Evolutionary conservation across 2,329 filamentous ascomycete species (phyloP), one percentile per base, ranked within the genome.

Genomic region (Penicillium vulpinum): DNA sequence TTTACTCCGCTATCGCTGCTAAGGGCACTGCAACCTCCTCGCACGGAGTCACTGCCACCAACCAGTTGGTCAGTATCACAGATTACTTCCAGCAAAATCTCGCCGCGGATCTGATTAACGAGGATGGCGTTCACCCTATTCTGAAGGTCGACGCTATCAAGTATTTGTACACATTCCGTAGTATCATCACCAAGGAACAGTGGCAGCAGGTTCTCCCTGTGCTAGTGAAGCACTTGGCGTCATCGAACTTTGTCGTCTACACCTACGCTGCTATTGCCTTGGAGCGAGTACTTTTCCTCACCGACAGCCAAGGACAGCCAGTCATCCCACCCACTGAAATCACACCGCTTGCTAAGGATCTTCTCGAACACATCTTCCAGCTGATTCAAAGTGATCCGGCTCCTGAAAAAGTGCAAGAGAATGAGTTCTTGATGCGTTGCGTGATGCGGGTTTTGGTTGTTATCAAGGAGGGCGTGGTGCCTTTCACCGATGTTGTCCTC

Each of bases 61-160:
- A 97, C 75, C 81, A 85, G n/a, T 78, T 89, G 38, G 88, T 97
- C 64, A 88, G 96, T 67, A 89, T 99, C 26, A 88, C 97, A 24
- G 89, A 96, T 46, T 99, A 97, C 77, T 97, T 99, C 80, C 89
- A 96, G 72, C 90, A 89, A 61, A 85, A 97, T 73, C 89, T 99
- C 67, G 93, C 93, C 11, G 83, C 86, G n/a, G 94, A 99, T 73
- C 81, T 99, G 39, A 81, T 96, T 59, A 82, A 84, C n/a, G 81
- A 85, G 33, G 80, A 83, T 29, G 83, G 82, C 2, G 84, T 89
- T 1, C 85, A 96, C 66, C 89, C 92, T 9, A 92, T 99, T 58
- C 83, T 96, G 66, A 96, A 96, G 79, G 93, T 99, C 16, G 94
- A 97, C 74, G 93, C 93, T 18, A 96, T 99, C 81, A 99, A 97